Evolutionary conservation across 1,284 basidiomycete genomes (phyloP).

Genomic region (Sporisorium graminicola): DNA sequence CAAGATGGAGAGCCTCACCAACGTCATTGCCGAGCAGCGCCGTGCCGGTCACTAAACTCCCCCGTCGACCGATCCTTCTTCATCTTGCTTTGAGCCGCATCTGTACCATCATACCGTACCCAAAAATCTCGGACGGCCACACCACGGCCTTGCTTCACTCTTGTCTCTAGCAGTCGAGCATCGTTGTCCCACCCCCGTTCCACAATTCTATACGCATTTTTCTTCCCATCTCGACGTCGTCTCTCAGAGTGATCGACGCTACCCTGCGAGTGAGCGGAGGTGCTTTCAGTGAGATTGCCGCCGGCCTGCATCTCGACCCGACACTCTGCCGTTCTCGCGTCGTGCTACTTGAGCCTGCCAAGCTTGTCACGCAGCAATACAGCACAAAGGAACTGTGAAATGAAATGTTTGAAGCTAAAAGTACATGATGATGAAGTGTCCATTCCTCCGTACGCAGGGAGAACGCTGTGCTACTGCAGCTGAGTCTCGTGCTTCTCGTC

Average conservation of each 20-base stretch:
- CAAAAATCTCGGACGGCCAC: no score
- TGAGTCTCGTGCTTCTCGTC: neutral
- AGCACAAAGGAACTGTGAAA: neutral
- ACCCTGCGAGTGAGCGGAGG: no score
- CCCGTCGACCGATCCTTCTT: neutral
- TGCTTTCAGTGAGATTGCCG: no score
- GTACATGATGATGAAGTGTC: constrained; percentile 11
- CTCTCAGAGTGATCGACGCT: no score
- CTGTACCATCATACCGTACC: constrained; percentile 19
- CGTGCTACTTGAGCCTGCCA: no score
- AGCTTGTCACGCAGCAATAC: neutral
- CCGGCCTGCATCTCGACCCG: no score
- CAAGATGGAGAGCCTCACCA: constrained; percentile 67
- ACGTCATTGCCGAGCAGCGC: constrained; percentile 68
- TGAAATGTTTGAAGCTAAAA: constrained; percentile 7
- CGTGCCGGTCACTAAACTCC: constrained; percentile 66
- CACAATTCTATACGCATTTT: no score
- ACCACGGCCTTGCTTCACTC: no score
- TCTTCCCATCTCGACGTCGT: no score
- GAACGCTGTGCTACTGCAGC: neutral
- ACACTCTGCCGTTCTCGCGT: no score
- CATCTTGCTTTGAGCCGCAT: neutral
- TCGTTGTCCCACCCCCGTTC: no score
- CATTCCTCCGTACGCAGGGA: neutral
- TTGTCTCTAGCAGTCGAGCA: no score